phyloP scores from a whole-genome alignment of 1,139 yeast species.

The Debaryomyces sp. region DNA sequence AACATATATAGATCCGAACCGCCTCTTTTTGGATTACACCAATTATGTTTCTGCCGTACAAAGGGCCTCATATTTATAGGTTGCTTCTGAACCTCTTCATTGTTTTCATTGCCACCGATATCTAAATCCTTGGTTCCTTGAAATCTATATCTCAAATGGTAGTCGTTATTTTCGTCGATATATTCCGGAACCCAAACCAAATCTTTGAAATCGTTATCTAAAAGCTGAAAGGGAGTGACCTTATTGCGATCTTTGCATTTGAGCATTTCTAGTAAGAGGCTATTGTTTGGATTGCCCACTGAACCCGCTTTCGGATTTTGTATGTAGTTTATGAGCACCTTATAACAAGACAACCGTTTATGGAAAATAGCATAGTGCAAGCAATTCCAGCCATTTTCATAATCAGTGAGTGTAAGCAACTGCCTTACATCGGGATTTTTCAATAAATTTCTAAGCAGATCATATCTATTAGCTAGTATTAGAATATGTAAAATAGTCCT shows the following conservation, averaged over 20 bases:
- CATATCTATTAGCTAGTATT: constrained; percentile 53
- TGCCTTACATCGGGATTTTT: constrained; percentile 43
- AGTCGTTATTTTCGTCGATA: constrained; percentile 35
- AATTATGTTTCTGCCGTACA: constrained; percentile 15
- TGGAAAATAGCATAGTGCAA: constrained; percentile 67
- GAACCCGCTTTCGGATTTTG: constrained; percentile 20
- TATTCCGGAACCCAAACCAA: constrained; percentile 49
- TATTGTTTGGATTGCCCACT: constrained; percentile 18
- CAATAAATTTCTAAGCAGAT: constrained; percentile 48
- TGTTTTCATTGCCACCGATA: not conserved
- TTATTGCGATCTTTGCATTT: constrained; percentile 69
- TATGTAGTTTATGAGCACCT: constrained; percentile 44
- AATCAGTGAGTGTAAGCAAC: constrained; percentile 53
- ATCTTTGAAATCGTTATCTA: constrained; percentile 46
- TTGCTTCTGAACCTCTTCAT: not conserved
- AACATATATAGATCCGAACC: constrained; percentile 64
- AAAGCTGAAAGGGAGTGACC: constrained; percentile 62
- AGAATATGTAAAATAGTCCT: constrained; percentile 66
- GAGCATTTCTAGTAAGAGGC: constrained; percentile 41
- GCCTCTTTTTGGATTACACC: constrained; percentile 47
- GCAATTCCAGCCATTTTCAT: constrained; percentile 84
- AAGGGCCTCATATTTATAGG: not conserved
- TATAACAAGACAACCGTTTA: constrained; percentile 62
- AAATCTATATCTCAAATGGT: constrained; percentile 27
- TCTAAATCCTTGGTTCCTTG: constrained; percentile 9